Conservation (phyloP, 768 basidiomycete genomes). For the Leucosporidium scottii region DNA sequence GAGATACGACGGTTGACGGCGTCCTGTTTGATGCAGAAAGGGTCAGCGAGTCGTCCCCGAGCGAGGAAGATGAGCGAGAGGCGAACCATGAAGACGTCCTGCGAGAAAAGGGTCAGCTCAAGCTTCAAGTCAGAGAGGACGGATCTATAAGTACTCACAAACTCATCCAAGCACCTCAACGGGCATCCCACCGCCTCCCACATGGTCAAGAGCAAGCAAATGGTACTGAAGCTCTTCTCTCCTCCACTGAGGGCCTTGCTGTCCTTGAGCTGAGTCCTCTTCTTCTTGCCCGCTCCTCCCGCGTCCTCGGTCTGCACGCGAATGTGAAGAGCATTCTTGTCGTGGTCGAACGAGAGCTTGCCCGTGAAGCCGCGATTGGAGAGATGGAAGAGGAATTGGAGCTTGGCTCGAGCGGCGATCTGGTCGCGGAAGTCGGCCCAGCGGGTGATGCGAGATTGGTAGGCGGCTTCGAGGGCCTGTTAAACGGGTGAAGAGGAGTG, state of each 20-base stretch:
- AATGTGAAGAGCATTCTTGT: conserved; percentile 61
- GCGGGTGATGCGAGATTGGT: conserved; percentile 57
- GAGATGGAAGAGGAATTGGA: conserved; percentile 65
- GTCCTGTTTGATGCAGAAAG: conserved; percentile 28
- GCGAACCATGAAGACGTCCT: conserved; percentile 66
- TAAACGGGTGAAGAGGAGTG: background rate
- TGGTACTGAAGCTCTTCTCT: conserved; percentile 94
- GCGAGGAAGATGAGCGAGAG: background rate
- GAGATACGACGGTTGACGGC: conserved; percentile 62
- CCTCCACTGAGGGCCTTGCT: conserved; percentile 67
- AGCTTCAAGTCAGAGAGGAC: background rate
- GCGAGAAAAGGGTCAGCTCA: background rate
- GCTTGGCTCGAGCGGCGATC: conserved; percentile 73
- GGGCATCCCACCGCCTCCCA: conserved; percentile 97
- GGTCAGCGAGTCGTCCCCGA: background rate
- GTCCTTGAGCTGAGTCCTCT: conserved; percentile 18
- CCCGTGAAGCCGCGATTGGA: conserved; percentile 58
- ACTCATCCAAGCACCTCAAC: conserved; percentile 93
- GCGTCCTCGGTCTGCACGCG: conserved; percentile 31
- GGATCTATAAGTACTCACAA: conserved; percentile 49
- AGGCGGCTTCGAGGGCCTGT: conserved; percentile 62
- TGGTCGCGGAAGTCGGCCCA: conserved; percentile 86
- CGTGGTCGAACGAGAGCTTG: conserved; percentile 68
- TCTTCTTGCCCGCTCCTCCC: conserved; percentile 19
- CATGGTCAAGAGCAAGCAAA: conserved; percentile 82